phyloP scores from a whole-genome alignment of 805 yeast genomes.

The Yamadazyma olivae region DNA sequence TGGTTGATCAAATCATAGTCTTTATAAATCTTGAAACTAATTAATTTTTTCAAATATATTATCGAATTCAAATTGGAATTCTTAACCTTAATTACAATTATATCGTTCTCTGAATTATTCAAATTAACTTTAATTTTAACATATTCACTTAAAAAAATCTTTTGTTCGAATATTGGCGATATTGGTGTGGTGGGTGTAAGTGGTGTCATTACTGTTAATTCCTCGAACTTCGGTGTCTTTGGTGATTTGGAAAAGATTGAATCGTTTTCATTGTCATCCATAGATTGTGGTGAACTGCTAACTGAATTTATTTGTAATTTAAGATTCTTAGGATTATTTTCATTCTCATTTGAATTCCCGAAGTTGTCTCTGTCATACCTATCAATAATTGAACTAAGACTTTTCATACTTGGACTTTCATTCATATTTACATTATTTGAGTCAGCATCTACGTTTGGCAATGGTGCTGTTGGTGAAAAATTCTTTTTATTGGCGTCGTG shows the following conservation, averaged over 20 bases:
- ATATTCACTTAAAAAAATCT: slow-evolving; percentile 1
- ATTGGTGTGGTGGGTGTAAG: slow-evolving; percentile 10
- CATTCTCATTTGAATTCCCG: neutral
- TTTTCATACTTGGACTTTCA: slow-evolving; percentile 17
- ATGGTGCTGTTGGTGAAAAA: slow-evolving; percentile 23
- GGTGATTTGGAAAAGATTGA: slow-evolving; percentile 10
- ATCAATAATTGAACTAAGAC: slow-evolving; percentile 14
- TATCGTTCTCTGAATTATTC: slow-evolving; percentile 27
- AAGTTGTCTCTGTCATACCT: slow-evolving; percentile 1
- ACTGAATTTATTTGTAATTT: neutral
- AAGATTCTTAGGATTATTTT: too few relatives aligned
- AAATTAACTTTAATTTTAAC: slow-evolving; percentile 25
- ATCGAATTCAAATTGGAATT: slow-evolving; percentile 21
- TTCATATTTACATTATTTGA: neutral
- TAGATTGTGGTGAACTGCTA: neutral
- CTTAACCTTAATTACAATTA: slow-evolving; percentile 24
- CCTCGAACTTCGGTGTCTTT: slow-evolving; percentile 1
- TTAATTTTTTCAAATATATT: slow-evolving; percentile 22
- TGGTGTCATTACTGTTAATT: slow-evolving; percentile 3
- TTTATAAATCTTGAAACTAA: slow-evolving; percentile 28
- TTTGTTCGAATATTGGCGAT: slow-evolving; percentile 2
- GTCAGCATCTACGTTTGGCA: slow-evolving; percentile 10
- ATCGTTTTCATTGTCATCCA: neutral
- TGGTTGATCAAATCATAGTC: slow-evolving; percentile 25
- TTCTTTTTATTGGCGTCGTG: slow-evolving; percentile 9